Evolutionary conservation across 192 early-diverging fungal species (phyloP), one percentile per base, ranked within the genome.

Genomic region (Oehlia diaphana): DNA sequence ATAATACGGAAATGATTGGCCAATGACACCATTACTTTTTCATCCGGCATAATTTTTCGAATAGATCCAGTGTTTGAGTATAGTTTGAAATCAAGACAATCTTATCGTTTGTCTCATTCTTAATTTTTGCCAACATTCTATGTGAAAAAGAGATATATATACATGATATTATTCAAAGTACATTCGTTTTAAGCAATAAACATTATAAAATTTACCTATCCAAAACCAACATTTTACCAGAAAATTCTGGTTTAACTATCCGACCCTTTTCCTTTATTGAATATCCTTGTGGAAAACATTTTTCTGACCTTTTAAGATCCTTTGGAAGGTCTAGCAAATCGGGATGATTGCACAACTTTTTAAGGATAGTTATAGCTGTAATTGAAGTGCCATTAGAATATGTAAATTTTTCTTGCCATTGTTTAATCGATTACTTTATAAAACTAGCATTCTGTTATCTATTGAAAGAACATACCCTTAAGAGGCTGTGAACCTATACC

Each of bases 21-120:
- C 2, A 47, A 47, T 9, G 2, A 47, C 44, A 47, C 10, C 42
- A 88, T 86, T 88, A 96, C 87, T 89, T 87, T 62, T 90, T 90
- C 31, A 88, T 89, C 1, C 87, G 84, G 67, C 97, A 99, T 69
- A 96, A 89, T n/a, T 89, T 87, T 78, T 98, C 96, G 81, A 99
- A 95, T 63, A 98, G 81, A 82, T 99, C 95, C 64, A 99, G 84
- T 4, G 98, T 99, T 83, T 99, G 97, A 1, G 98, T 99, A 86
- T 99, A 99, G 81, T 99, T 99, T 47, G 94, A 95, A 66, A 99
- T 98, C 16, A 99, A 85, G 14, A 99, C 98, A 82, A 99, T 98
- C 83, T 99, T 99, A 83, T 98, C 97, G 14, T 87, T 84, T 12
- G 91, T 90, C 23, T 92, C 89, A 28, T 88, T 88, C 47, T 89